Evolutionary conservation across 2,329 filamentous ascomycete genomes (phyloP).

Genomic region (Fusarium papillatum): DNA sequence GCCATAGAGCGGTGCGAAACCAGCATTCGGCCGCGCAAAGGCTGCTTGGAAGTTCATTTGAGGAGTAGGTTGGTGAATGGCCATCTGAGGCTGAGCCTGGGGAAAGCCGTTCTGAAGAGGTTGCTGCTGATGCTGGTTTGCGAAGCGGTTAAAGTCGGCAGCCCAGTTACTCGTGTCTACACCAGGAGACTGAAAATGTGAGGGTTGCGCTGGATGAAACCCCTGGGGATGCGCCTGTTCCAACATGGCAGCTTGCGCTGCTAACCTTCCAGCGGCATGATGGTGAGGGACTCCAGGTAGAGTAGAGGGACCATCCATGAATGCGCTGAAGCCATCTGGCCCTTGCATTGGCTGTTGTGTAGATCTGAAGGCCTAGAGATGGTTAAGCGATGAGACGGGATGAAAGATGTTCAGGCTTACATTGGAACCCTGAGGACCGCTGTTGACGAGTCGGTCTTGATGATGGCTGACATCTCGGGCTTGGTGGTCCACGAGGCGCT

Average conservation of each 20-base stretch:
- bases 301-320: constrained; percentile 47
- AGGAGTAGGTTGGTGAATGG: constrained; percentile 36
- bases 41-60: constrained; percentile 48
- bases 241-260: constrained; percentile 50
- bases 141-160: constrained; percentile 53
- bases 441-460: constrained; percentile 54
- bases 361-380: constrained; percentile 51
- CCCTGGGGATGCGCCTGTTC: constrained; percentile 42
- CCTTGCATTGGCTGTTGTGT: constrained; percentile 43
- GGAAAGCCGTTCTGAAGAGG: constrained; percentile 34
- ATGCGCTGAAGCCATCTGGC: constrained; percentile 51
- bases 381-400: background rate
- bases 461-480: constrained; percentile 56
- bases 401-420: constrained; percentile 41
- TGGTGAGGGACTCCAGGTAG: constrained; percentile 48
- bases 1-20: constrained; percentile 47
- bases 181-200: constrained; percentile 42
- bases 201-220: constrained; percentile 36
- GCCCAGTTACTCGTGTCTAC: constrained; percentile 50
- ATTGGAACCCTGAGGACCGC: constrained; percentile 43
- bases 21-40: constrained; percentile 45
- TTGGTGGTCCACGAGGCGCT: constrained; percentile 58
- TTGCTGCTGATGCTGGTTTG: constrained; percentile 43
- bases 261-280: constrained; percentile 51
- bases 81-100: constrained; percentile 39